These are phyloP conservation scores for Funneliformis mosseae DNA, from an alignment of 192 early-diverging fungal genomes.

Conservation along the genomic window DNA sequence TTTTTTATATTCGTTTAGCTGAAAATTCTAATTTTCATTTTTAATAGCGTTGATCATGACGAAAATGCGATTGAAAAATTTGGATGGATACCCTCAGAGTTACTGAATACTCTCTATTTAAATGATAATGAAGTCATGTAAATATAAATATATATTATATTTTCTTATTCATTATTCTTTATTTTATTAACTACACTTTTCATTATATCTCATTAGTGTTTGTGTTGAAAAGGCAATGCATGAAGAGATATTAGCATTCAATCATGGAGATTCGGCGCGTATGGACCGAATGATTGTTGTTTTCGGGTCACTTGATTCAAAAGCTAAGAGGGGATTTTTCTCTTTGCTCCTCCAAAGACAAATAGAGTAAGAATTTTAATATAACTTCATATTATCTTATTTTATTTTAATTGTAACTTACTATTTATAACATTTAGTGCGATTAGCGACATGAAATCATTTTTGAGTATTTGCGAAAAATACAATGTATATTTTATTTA, in stretches of 20 bases:
- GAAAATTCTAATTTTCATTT: not conserved
- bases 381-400: conserved; percentile 29
- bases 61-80: conserved; percentile 62
- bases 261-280: conserved; percentile 53
- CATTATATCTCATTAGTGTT: conserved; percentile 37
- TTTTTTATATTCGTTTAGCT: too few species aligned
- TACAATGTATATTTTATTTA: conserved; percentile 50
- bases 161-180: not conserved
- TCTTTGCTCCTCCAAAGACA: conserved; percentile 79
- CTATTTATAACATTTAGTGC: conserved; percentile 38
- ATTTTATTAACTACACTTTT: not conserved
- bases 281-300: conserved; percentile 73
- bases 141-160: conserved; percentile 39
- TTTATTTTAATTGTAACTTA: not conserved
- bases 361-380: conserved; percentile 48
- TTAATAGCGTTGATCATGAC: conserved; percentile 50
- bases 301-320: conserved; percentile 62
- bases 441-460: conserved; percentile 60
- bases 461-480: conserved; percentile 65
- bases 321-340: conserved; percentile 73
- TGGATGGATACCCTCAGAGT: conserved; percentile 78
- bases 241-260: conserved; percentile 65
- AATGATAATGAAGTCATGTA: conserved; percentile 77
- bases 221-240: conserved; percentile 64
- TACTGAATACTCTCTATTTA: conserved; percentile 85